Conservation (phyloP, 164 flowering plant genomes). For the Vitis amurensis region DNA sequence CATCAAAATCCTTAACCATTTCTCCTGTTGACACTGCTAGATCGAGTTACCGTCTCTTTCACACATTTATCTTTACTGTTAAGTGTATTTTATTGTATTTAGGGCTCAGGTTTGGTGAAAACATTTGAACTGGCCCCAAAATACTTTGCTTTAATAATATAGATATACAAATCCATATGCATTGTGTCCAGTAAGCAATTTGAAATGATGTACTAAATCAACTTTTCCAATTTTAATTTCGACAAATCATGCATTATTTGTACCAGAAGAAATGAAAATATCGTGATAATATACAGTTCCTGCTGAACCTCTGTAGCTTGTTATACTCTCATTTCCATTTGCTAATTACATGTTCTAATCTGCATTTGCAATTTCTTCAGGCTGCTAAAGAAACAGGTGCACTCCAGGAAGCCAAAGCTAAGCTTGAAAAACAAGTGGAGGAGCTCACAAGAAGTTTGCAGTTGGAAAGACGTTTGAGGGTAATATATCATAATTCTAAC, state of each 20-base stretch:
- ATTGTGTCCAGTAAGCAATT: background rate
- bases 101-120: background rate
- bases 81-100: background rate
- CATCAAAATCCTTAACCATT: too few species aligned
- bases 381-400: constrained; percentile 32
- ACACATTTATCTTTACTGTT: too few species aligned
- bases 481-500: constrained; percentile 8
- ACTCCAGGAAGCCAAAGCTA: constrained; percentile 32
- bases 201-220: background rate
- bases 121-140: background rate
- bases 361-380: constrained; percentile 25
- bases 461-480: constrained; percentile 39
- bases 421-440: constrained; percentile 37
- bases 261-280: too few species aligned
- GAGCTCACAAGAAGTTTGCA: constrained; percentile 37
- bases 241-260: too few species aligned
- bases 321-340: background rate
- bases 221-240: too few species aligned
- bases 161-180: background rate
- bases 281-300: too few species aligned
- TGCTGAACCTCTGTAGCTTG: too few species aligned
- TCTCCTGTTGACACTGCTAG: too few species aligned
- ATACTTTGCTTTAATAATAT: background rate
- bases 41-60: too few species aligned
- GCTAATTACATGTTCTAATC: background rate